phyloP scores from a whole-genome alignment of 805 yeast genomes.

The Kluyveromyces aestuarii region DNA sequence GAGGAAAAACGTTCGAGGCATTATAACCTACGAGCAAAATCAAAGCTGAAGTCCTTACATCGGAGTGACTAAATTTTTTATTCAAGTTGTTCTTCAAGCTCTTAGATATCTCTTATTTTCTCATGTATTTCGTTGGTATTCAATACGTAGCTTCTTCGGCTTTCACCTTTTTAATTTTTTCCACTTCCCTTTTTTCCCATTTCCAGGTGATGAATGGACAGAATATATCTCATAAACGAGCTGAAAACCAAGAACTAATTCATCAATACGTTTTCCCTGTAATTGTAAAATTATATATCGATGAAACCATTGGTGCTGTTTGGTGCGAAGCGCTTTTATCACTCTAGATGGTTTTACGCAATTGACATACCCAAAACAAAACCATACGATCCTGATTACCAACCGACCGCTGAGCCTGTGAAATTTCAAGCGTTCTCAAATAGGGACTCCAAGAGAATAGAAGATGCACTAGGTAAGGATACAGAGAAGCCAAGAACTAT shows the following conservation, averaged over 20 bases:
- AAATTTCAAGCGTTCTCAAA: constrained; percentile 61
- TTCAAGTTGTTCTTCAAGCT: background rate
- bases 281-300: background rate
- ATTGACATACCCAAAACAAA: constrained; percentile 65
- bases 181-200: too few relatives aligned
- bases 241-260: too few relatives aligned
- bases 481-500: constrained; percentile 22
- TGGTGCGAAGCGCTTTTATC: constrained; percentile 8
- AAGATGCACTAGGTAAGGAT: constrained; percentile 33
- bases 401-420: constrained; percentile 39
- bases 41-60: constrained; percentile 14
- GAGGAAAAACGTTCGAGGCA: constrained; percentile 24
- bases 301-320: background rate
- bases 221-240: too few relatives aligned
- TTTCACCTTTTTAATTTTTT: too few relatives aligned
- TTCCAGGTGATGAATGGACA: too few relatives aligned
- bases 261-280: too few relatives aligned
- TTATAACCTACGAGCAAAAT: constrained; percentile 26
- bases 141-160: too few relatives aligned
- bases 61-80: background rate
- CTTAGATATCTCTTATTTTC: too few relatives aligned
- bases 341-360: constrained; percentile 67
- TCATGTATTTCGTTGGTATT: background rate
- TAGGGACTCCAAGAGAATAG: constrained; percentile 55
- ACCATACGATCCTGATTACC: constrained; percentile 52